Conservation (phyloP, 805 yeast genomes). For the Candida nanaspora region DNA sequence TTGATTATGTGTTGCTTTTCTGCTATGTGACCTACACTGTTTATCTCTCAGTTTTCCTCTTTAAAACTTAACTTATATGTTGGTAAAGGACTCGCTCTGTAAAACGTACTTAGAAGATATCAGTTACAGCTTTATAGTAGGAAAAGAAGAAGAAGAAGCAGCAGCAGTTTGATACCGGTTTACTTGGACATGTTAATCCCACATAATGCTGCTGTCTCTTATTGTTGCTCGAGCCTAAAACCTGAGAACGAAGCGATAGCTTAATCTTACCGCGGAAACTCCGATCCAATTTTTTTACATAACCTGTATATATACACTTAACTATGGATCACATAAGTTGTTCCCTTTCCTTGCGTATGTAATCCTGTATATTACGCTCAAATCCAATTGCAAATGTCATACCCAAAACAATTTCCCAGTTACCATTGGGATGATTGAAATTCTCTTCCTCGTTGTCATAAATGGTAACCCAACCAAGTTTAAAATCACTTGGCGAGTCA, state of each 20-base stretch:
- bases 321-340: background rate
- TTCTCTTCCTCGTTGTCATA: slow-evolving; percentile 28
- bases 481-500: slow-evolving; percentile 53
- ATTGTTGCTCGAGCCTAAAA: no score
- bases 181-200: no score
- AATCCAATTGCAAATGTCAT: slow-evolving; percentile 31
- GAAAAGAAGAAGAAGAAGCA: no score
- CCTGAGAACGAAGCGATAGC: no score
- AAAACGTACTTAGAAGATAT: no score
- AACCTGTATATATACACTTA: background rate
- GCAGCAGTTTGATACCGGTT: no score
- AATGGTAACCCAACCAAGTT: slow-evolving; percentile 60
- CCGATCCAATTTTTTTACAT: background rate
- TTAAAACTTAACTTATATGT: no score
- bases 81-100: no score
- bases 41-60: no score
- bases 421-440: slow-evolving; percentile 26
- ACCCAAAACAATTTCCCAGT: slow-evolving; percentile 50
- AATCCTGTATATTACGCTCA: background rate
- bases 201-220: no score
- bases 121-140: no score
- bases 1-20: background rate
- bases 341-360: background rate
- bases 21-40: no score
- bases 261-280: background rate